Evolutionary conservation across 176 grass and related monocot genomes (phyloP).

Genomic region (Musa troglodytarum): DNA sequence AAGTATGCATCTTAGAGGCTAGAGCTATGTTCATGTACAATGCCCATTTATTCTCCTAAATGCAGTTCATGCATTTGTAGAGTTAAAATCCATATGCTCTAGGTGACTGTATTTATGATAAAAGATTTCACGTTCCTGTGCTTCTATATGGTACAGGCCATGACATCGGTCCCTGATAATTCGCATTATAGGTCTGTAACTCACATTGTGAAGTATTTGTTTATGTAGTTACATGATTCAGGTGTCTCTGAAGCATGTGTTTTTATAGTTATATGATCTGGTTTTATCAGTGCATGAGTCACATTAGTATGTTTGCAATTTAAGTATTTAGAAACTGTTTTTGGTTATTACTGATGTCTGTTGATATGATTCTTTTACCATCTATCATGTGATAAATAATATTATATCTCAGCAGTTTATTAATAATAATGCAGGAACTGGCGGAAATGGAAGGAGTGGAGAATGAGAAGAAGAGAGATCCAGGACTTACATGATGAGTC

Average conservation of each 20-base stretch:
- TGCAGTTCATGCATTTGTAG: no score
- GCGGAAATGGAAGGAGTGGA: slow-evolving; percentile 48
- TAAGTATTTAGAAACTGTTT: neutral
- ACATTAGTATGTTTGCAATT: neutral
- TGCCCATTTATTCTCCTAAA: no score
- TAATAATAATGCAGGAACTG: slow-evolving; percentile 39
- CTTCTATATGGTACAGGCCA: neutral
- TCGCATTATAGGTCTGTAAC: neutral
- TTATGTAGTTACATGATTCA: neutral
- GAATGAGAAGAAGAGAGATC: slow-evolving; percentile 27
- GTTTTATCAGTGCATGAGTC: neutral
- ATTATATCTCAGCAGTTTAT: neutral
- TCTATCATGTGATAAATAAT: neutral
- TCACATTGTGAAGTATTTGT: neutral
- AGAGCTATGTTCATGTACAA: no score
- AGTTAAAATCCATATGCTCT: no score
- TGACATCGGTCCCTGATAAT: neutral
- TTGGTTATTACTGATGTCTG: neutral
- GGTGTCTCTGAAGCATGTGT: neutral
- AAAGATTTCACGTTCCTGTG: neutral
- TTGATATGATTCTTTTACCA: neutral
- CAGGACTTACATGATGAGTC: slow-evolving; percentile 36
- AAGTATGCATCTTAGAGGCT: no score
- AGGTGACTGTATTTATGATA: neutral
- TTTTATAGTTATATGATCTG: no score